Evolutionary conservation across 257 asterid genomes (phyloP).

Genomic region (Verbena officinalis): DNA sequence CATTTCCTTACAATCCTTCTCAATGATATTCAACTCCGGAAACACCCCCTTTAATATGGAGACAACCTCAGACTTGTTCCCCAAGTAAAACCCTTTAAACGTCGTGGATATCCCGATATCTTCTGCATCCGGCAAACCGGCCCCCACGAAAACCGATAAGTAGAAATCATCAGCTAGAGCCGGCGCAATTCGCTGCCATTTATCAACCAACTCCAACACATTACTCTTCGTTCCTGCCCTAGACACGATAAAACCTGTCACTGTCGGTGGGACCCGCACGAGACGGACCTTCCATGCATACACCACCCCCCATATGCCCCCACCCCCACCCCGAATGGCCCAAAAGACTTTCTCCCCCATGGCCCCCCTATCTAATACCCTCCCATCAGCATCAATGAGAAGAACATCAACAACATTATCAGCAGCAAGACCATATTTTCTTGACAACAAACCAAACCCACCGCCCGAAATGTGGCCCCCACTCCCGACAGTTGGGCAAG

Average conservation of each 20-base stretch:
- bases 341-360: constrained; percentile 91
- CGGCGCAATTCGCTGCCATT: constrained; percentile 71
- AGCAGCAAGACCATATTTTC: constrained; percentile 78
- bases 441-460: constrained; percentile 67
- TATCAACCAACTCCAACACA: constrained; percentile 40
- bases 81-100: constrained; percentile 63
- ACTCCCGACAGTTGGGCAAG: constrained; percentile 82
- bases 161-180: constrained; percentile 45
- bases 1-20: constrained; percentile 59
- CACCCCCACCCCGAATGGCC: constrained; percentile 92
- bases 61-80: constrained; percentile 44
- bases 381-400: constrained; percentile 56
- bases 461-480: constrained; percentile 81
- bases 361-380: constrained; percentile 49
- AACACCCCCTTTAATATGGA: constrained; percentile 34
- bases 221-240: constrained; percentile 40
- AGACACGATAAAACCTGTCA: constrained; percentile 50
- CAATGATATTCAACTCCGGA: constrained; percentile 44
- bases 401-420: constrained; percentile 71
- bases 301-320: constrained; percentile 68
- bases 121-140: constrained; percentile 40
- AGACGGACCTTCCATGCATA: constrained; percentile 71
- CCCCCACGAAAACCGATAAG: constrained; percentile 58
- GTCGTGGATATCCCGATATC: constrained; percentile 50
- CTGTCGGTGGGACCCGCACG: constrained; percentile 39